Evolutionary conservation across 495 filamentous ascomycete species (phyloP), one percentile per base, ranked within the genome.

Genomic region (Xylaria sp.): DNA sequence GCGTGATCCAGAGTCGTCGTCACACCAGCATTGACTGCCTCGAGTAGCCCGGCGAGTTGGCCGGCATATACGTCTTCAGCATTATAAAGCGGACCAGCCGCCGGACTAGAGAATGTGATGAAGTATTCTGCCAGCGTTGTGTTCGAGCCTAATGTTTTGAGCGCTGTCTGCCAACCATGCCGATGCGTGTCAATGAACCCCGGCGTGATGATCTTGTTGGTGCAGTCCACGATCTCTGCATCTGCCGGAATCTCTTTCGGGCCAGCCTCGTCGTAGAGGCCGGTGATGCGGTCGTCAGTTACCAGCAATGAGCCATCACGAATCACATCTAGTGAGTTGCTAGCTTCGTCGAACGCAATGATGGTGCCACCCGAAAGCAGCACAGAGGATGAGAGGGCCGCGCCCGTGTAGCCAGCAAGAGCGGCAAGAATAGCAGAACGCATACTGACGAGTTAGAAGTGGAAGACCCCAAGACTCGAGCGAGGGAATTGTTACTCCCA

Each of bases 121-220:
- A 78, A 33, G 59, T 82, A 80, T 1, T 77, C 76, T 1, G 76
- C 41, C 59, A 82, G 40, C 41, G 71, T 78, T 5, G 74, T 72
- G 40, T 80, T 79, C 1, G 78, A 67, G 19, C 66, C 72, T 3
- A 79, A 61, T 0, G 80, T 81, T 55, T 81, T 86, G 19, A 87
- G 71, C 61, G 80, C 82, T 1, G 88, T 87, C 76, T 90, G 87
- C 86, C 86, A 90, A 11, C 87, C 76, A 79, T 90, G 88, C 33
- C 86, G 84, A 71, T 90, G 88, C 0, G 88, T 90, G 70, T 89
- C 86, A 50, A 90, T 77, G 75, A 90, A 90, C 0, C 88, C 88
- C 2, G 88, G 88, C 0, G 82, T 83, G 37, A 90, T 78, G 41
- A 90, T 88, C 75, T 88, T 88, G 71, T 81, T 79, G 0, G 80